A percentile compares a stretch with the other conserved stretches of the same genome.
Evolutionary conservation across 768 basidiomycete species (phyloP).

Genomic region (Pleurotus tuoliensis): DNA sequence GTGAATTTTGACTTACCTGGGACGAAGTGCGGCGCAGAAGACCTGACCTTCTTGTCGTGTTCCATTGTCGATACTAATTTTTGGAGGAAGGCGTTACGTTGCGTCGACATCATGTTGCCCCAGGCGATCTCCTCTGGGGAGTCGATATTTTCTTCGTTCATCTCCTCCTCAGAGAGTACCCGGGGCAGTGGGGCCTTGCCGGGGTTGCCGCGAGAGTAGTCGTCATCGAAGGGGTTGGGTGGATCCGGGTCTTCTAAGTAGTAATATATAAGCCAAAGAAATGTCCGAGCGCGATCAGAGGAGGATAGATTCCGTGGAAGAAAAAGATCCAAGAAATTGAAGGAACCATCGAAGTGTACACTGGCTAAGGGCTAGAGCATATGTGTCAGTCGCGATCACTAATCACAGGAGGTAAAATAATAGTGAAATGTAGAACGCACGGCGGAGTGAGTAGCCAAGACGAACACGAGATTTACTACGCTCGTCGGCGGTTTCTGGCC

Average conservation of each 20-base stretch:
- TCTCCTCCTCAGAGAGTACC: slow-evolving; percentile 50
- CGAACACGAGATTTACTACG: slow-evolving; percentile 67
- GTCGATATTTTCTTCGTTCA: slow-evolving; percentile 71
- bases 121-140: slow-evolving; percentile 73
- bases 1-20: slow-evolving; percentile 30
- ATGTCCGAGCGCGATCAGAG: slow-evolving; percentile 65
- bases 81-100: slow-evolving; percentile 68
- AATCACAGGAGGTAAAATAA: background rate
- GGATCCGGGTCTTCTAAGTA: slow-evolving; percentile 67
- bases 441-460: slow-evolving; percentile 56
- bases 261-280: slow-evolving; percentile 81
- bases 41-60: slow-evolving; percentile 45
- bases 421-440: slow-evolving; percentile 27
- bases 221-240: slow-evolving; percentile 75
- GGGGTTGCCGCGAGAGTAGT: slow-evolving; percentile 49
- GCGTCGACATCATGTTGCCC: slow-evolving; percentile 70
- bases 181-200: slow-evolving; percentile 65
- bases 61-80: slow-evolving; percentile 58
- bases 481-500: slow-evolving; percentile 63
- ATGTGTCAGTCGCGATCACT: background rate
- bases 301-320: slow-evolving; percentile 67
- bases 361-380: slow-evolving; percentile 47
- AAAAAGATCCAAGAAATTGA: slow-evolving; percentile 83
- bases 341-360: slow-evolving; percentile 68
- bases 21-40: slow-evolving; percentile 39